A percentile compares a stretch with the other conserved stretches of the same genome.
These are phyloP conservation scores for Multifurca ochricompacta DNA, from an alignment of 768 basidiomycete species.

Conservation along the genomic window DNA sequence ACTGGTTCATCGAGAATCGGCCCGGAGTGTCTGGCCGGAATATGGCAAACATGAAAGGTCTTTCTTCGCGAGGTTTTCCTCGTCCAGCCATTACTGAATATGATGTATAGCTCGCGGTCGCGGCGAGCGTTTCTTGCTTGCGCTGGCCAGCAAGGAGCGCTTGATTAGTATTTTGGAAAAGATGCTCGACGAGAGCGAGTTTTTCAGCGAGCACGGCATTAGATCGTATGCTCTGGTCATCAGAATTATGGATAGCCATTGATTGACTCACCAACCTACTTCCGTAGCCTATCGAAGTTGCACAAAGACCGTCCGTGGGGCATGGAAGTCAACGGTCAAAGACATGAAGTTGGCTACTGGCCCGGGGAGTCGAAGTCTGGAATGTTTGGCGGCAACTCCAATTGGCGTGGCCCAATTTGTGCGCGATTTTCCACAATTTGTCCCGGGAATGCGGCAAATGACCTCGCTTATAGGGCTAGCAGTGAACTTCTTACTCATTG, in stretches of 20 bases:
- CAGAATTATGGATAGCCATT: not conserved
- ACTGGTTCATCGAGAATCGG: constrained; percentile 97
- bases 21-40: constrained; percentile 81
- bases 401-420: constrained; percentile 93
- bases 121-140: constrained; percentile 81
- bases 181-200: constrained; percentile 97
- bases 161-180: constrained; percentile 83
- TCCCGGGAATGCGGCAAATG: constrained; percentile 3
- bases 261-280: not conserved
- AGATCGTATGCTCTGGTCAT: constrained; percentile 62
- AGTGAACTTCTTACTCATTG: constrained; percentile 92
- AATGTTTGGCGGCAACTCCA: constrained; percentile 99
- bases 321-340: constrained; percentile 87
- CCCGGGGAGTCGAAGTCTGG: constrained; percentile 95
- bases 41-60: constrained; percentile 94
- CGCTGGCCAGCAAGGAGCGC: constrained; percentile 87
- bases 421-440: constrained; percentile 23
- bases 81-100: constrained; percentile 22
- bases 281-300: constrained; percentile 69
- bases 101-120: constrained; percentile 39
- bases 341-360: constrained; percentile 94
- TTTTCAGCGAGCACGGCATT: constrained; percentile 91
- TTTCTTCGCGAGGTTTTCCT: not conserved
- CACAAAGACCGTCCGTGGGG: constrained; percentile 94
- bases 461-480: constrained; percentile 63